Evolutionary conservation across 164 flowering plant genomes (phyloP).

Genomic region (Dillenia suffruticosa): DNA sequence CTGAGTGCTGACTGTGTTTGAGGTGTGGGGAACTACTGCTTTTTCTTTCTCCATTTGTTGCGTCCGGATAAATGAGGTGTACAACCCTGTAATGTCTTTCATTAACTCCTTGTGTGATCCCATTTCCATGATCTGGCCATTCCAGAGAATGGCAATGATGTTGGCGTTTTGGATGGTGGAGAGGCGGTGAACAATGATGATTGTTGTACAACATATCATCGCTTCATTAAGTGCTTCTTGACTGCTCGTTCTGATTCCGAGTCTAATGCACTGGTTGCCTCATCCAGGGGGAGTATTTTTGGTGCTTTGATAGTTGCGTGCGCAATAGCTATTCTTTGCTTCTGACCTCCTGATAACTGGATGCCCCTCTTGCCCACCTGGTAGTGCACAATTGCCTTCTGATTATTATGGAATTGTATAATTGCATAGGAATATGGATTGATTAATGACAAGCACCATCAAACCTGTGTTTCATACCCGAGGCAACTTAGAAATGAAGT

Average conservation of each 20-base stretch:
- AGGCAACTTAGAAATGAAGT: conserved; percentile 67
- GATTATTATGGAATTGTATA: too few relatives aligned
- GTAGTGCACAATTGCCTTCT: too few relatives aligned
- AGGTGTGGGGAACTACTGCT: neutral
- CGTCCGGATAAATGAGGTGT: conserved; percentile 50
- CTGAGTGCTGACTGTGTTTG: conserved; percentile 17
- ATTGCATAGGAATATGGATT: neutral
- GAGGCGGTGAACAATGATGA: conserved; percentile 82
- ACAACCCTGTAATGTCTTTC: conserved; percentile 33
- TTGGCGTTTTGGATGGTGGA: conserved; percentile 75
- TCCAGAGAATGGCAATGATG: conserved; percentile 61
- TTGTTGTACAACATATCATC: conserved; percentile 63
- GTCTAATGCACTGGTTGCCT: conserved; percentile 87
- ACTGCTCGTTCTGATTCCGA: conserved; percentile 76
- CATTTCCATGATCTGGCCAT: conserved; percentile 53
- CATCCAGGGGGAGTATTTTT: conserved; percentile 68
- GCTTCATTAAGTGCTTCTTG: conserved; percentile 78
- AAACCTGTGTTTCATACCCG: conserved; percentile 87
- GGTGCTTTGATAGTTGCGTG: conserved; percentile 71
- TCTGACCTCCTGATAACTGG: conserved; percentile 90
- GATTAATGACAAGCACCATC: conserved; percentile 1
- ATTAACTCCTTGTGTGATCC: conserved; percentile 71
- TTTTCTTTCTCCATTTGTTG: conserved; percentile 33
- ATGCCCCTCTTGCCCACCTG: conserved; percentile 85
- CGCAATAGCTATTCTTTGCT: conserved; percentile 90